Base-by-base conservation (phyloP, 192 early-diverging fungal genomes). In the Coemansia sp. region DNA sequence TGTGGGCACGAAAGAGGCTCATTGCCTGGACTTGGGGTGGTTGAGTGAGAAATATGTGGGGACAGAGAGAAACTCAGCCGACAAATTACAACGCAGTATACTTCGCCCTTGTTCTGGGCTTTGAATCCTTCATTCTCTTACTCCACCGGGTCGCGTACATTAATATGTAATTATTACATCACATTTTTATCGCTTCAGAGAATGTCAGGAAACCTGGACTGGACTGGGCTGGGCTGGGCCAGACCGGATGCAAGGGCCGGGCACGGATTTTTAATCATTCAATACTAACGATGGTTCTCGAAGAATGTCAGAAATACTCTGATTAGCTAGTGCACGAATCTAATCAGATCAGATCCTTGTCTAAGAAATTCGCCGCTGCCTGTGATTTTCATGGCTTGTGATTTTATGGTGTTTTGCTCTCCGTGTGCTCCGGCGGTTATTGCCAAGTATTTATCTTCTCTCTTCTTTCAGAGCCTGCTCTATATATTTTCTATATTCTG, bases 11-110 rank as follows among this genome's bases (percentile, higher is more conserved):
- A 49, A n/a, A 34, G 15, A 30, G 16, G 15, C 16, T 18, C 1
- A 10, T 16, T 8, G 55, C 30, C 55, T 33, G 29, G 55, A 57
- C 31, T 57, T n/a, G 30, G 55, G 55, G 55, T 20, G 55, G 9
- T 57, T 57, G 55, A 33, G 28, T 57, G 55, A 51, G 25, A 51
- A 26, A 7, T 21, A 51, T 23, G 48, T 25, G 48, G 48, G 48
- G 43, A 20, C 5, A 35, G 10, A 35, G 40, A 16, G 3, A 13
- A 13, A 43, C 15, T 16, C 4, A 18, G 13, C 40, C 7, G 18
- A 1, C 40, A 43, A 43, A 43, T 43, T 1, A 9, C 48, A 51
- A 9, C 48, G 9, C 48, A 26, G 25, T 9, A 51, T 13, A 26
- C 16, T 21, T 26, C 25, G 48, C 23, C 26, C 48, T 25, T 46